Base-by-base conservation (phyloP, 805 yeast species). In the Candida silvicultrix region DNA sequence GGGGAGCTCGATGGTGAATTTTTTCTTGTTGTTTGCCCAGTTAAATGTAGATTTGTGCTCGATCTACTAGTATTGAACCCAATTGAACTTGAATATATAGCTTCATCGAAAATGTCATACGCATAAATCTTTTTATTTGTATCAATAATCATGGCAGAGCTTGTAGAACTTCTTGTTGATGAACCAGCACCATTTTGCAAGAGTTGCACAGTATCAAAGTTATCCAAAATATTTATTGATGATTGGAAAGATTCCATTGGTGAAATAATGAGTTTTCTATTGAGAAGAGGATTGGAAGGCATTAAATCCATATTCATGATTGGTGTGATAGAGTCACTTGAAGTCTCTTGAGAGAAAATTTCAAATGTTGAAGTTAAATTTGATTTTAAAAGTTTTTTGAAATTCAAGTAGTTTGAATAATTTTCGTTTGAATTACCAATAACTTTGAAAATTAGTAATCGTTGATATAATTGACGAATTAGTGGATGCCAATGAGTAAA, bases 401-500 rank as follows among this genome's bases (percentile, higher is more conserved):
- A 23, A 29, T 44, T 38, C n/a, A 29, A 23, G 14, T 40, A 40
- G 4, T 39, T 15, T 15, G 44, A 39, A 12, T 47, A 32, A 10
- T 50, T 43, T 41, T 51, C 49, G 37, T 14, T 48, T 39, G n/a
- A 45, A 43, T 20, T 53, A 47, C 82, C 68, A 59, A 67, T 62
- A 39, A 83, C 62, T 50, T 87, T 75, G 85, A 92, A 88, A 41
- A 86, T 71, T 16, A 88, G 48, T 20, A 88, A 68, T 37, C 89
- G 69, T 41, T 77, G 69, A 60, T 81, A 88, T 56, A 81, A 85
- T 4, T 84, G 74, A 34, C 96, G 69, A 21, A 86, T 81, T 16
- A 87, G 62, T 3, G 95, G 89, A 56, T 81, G 77, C 88, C 95
- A 89, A 63, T 89, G 95, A 35, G 81, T 75, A 56, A 88, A 80